A percentile compares a stretch with the other conserved stretches of the same genome.
phyloP scores from a whole-genome alignment of 2,329 filamentous ascomycete genomes.

The Hypomyces perniciosus region DNA sequence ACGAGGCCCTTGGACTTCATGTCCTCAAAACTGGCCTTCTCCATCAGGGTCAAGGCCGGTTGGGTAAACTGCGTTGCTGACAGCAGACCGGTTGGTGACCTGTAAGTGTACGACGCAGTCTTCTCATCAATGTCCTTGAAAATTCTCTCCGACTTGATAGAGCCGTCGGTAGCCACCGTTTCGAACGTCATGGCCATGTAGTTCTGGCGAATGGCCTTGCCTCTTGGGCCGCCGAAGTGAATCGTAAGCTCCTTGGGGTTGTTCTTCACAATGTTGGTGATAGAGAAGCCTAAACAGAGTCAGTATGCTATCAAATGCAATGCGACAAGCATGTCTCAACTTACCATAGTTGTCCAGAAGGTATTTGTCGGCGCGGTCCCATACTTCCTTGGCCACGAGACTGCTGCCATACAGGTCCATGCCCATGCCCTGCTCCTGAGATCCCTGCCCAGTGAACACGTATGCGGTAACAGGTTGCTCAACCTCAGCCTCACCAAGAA shows the following conservation, averaged over 20 bases:
- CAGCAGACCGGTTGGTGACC: slow-evolving; percentile 86
- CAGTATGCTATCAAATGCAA: not conserved
- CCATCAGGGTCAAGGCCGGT: slow-evolving; percentile 95
- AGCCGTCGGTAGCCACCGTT: slow-evolving; percentile 86
- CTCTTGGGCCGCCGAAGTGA: slow-evolving; percentile 92
- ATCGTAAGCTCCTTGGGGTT: slow-evolving; percentile 98
- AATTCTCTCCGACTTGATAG: slow-evolving; percentile 97
- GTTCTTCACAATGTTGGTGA: slow-evolving; percentile 98
- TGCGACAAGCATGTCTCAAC: slow-evolving; percentile 20
- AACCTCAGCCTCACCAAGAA: slow-evolving; percentile 91
- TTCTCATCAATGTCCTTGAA: slow-evolving; percentile 96
- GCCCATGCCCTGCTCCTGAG: slow-evolving; percentile 98
- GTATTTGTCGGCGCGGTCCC: slow-evolving; percentile 96
- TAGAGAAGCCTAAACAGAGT: slow-evolving; percentile 66
- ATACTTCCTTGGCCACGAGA: slow-evolving; percentile 90
- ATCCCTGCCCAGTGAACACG: slow-evolving; percentile 96
- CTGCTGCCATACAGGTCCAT: slow-evolving; percentile 98
- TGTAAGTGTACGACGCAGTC: slow-evolving; percentile 94
- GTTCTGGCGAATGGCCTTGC: slow-evolving; percentile 96
- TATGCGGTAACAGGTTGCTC: slow-evolving; percentile 96
- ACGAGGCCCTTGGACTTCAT: slow-evolving; percentile 97
- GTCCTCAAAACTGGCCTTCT: slow-evolving; percentile 98
- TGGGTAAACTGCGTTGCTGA: slow-evolving; percentile 99
- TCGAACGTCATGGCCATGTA: slow-evolving; percentile 99
- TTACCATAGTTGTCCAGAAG: slow-evolving; percentile 97